Percentiles rank a stretch among this genome's conserved stretches.
These are phyloP conservation scores for Wallacemonas sp. DNA, from an alignment of 208 protist genomes.

Conservation along the genomic window DNA sequence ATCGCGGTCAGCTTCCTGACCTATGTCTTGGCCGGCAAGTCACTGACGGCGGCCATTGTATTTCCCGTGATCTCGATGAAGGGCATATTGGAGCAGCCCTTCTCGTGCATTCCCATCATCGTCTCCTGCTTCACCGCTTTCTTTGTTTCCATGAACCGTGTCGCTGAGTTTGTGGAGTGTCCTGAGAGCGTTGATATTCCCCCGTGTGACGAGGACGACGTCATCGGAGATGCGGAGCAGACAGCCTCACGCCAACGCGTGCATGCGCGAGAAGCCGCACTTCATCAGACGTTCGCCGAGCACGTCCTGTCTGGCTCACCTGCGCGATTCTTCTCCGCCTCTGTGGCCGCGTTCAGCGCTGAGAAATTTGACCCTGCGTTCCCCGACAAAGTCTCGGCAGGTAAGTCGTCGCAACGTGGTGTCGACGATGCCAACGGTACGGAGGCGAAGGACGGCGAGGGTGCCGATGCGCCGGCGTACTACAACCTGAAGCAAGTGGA, in stretches of 20 bases:
- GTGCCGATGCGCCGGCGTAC: too few relatives aligned
- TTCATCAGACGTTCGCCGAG: background rate
- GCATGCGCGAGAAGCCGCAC: constrained; percentile 8
- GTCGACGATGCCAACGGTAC: too few relatives aligned
- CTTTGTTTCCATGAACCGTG: constrained; percentile 58
- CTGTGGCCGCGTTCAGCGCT: constrained; percentile 17
- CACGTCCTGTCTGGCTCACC: background rate
- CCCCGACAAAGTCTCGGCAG: too few relatives aligned
- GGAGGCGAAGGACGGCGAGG: too few relatives aligned
- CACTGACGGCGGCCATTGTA: constrained; percentile 59
- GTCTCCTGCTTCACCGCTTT: constrained; percentile 53
- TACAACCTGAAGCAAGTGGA: background rate
- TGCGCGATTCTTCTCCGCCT: background rate
- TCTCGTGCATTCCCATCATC: constrained; percentile 71
- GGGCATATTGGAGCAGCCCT: constrained; percentile 65
- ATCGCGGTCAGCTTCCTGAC: too few relatives aligned
- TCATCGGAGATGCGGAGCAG: constrained; percentile 4
- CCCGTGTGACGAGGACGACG: background rate
- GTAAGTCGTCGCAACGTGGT: too few relatives aligned
- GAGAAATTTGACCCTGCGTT: too few relatives aligned
- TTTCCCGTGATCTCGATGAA: constrained; percentile 87
- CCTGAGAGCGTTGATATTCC: constrained; percentile 2
- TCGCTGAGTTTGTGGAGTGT: constrained; percentile 55
- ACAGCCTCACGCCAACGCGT: background rate
- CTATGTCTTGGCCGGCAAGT: too few relatives aligned